A percentile compares a stretch with the other conserved stretches of the same genome.
Evolutionary conservation across 768 basidiomycete species (phyloP).

Genomic region (Coprinellus aureogranulatus): DNA sequence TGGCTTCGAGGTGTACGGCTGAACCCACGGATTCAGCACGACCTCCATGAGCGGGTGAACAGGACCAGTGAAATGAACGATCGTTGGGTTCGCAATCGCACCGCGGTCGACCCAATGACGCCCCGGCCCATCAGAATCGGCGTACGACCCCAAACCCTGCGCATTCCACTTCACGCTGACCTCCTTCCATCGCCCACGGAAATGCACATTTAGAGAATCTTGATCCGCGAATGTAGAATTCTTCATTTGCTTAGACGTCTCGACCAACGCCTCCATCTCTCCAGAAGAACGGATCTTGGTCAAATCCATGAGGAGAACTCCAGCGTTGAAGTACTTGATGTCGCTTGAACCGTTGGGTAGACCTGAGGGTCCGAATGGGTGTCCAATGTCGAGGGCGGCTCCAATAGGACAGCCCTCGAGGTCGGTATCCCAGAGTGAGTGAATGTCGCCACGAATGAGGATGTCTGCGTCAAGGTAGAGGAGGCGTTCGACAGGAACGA

Average conservation of each 20-base stretch:
- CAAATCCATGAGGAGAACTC: conserved; percentile 53
- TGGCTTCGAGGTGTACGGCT: conserved; percentile 53
- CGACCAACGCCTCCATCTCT: conserved; percentile 22
- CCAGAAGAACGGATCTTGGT: conserved; percentile 27
- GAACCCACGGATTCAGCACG: conserved; percentile 51
- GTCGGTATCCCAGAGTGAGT: conserved; percentile 44
- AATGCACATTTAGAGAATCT: conserved; percentile 49
- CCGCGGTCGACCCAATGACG: conserved; percentile 30
- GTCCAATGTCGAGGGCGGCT: conserved; percentile 48
- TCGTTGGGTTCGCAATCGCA: conserved; percentile 37
- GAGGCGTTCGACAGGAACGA: conserved; percentile 49
- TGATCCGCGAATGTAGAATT: conserved; percentile 42
- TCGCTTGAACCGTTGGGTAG: conserved; percentile 10
- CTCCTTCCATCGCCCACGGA: conserved; percentile 40
- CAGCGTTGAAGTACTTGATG: conserved; percentile 52
- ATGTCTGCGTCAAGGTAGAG: conserved; percentile 56
- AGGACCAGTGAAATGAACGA: conserved; percentile 62
- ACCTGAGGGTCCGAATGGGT: conserved; percentile 44
- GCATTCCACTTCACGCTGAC: conserved; percentile 52
- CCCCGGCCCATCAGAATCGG: conserved; percentile 30
- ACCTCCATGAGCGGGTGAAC: conserved; percentile 43
- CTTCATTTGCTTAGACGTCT: conserved; percentile 22
- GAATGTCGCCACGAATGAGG: conserved; percentile 40
- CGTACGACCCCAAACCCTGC: conserved; percentile 57
- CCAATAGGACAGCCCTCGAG: conserved; percentile 40